Percentiles rank a stretch among this genome's conserved stretches.
phyloP scores from a whole-genome alignment of 2,329 filamentous ascomycete genomes.

The Colletotrichum phormii region DNA sequence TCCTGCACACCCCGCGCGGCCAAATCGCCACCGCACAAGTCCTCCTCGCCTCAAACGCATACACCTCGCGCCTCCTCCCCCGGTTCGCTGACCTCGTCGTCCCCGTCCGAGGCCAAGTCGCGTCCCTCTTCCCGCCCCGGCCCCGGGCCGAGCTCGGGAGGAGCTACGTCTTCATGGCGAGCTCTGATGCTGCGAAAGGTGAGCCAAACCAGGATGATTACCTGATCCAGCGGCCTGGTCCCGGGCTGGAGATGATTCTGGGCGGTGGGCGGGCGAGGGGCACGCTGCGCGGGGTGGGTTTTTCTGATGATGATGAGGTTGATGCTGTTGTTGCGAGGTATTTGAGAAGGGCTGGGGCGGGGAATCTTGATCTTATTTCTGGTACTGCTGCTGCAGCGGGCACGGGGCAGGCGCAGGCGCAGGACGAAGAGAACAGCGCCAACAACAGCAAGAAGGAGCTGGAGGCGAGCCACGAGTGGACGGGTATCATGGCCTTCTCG shows the following conservation, averaged over 20 bases:
- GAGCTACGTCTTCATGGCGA: constrained; percentile 72
- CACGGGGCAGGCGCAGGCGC: constrained; percentile 43
- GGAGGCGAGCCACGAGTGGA: constrained; percentile 74
- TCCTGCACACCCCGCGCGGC: constrained; percentile 77
- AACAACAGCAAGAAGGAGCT: constrained; percentile 52
- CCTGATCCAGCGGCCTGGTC: constrained; percentile 75
- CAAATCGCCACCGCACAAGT: constrained; percentile 71
- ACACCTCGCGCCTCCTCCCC: constrained; percentile 82
- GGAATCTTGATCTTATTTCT: constrained; percentile 53
- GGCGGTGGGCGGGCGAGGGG: constrained; percentile 76
- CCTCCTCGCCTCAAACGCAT: constrained; percentile 85
- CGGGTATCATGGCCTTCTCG: constrained; percentile 83
- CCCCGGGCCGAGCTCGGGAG: constrained; percentile 56
- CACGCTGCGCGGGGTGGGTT: constrained; percentile 62
- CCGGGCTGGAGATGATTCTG: constrained; percentile 72
- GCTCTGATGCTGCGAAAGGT: constrained; percentile 33
- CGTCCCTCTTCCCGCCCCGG: constrained; percentile 66
- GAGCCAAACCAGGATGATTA: constrained; percentile 73
- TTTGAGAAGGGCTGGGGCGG: constrained; percentile 59
- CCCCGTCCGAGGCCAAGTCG: constrained; percentile 81
- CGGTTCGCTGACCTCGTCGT: constrained; percentile 77
- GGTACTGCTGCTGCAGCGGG: constrained; percentile 37
- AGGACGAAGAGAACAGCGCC: neutral
- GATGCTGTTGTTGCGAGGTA: constrained; percentile 67
- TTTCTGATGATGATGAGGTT: constrained; percentile 69